Base-by-base conservation (phyloP, 257 asterid species). In the Ilex aquifolium region DNA sequence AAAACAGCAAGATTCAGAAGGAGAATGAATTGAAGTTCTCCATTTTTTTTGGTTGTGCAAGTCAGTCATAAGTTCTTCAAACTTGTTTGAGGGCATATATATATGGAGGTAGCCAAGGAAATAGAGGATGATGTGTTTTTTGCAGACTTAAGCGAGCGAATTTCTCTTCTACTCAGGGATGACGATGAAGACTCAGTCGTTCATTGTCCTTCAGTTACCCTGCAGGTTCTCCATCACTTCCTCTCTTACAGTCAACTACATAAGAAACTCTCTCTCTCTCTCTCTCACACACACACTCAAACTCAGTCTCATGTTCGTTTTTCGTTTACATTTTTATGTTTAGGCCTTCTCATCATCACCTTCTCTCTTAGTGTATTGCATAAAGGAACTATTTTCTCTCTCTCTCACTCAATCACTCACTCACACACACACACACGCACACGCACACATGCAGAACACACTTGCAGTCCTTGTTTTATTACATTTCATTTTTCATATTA, bases 111-210 rank as follows among this genome's bases (percentile, higher is more conserved):
- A 40, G 77, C 77, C 55, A 71, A 76, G 57, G 93, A 85, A 57
- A 64, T 79, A 51, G 96, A 91, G 42, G 97, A 92, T 79, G 98
- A 87, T 78, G 80, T 82, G 2, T 83, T 79, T 78, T 92, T 80
- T 77, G 91, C 88, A 68, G 96, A 92, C 61, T 72, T 92, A 77
- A 89, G 95, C 84, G 83, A 67, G 61, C 93, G 73, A 73, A 85
- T 92, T 67, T 89, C 95, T 65, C 93, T 87, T 30, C 76, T 89
- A 5, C 82, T 92, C 66, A 84, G 85, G 97, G 97, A 92, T 69
- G 98, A 91, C 57, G 87, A 77, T 31, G 64, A 66, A 52, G 60
- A 36, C 32, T 63, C 80, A 4, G 68, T 74, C n/a, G 32, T 69
- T 64, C 85, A 63, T 53, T 67, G 71, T 21, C 74, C 89, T 30